Conservation (phyloP, 345 rosid species). For the Excoecaria agallocha region DNA sequence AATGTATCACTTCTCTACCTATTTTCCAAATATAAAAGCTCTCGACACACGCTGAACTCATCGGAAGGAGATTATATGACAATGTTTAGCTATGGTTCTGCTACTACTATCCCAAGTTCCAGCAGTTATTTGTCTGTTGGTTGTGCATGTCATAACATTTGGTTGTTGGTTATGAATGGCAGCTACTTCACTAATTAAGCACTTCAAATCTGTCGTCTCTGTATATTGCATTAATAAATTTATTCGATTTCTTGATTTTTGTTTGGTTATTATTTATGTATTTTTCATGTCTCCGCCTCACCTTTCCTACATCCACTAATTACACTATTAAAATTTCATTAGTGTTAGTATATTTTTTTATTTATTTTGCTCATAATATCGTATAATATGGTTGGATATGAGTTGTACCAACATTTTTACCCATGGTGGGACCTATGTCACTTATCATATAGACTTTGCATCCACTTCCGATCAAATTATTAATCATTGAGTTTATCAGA, state of each 20-base stretch:
- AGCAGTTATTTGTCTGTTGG: constrained; percentile 14
- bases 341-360: neutral
- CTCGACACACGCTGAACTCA: constrained; percentile 15
- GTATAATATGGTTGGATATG: constrained; percentile 15
- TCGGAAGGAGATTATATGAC: constrained; percentile 14
- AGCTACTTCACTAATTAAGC: constrained; percentile 50
- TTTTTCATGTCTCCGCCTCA: neutral
- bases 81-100: constrained; percentile 10
- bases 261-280: neutral
- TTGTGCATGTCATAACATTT: too few species aligned
- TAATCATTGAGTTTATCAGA: too few species aligned
- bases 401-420: constrained; percentile 17
- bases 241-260: neutral
- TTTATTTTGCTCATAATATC: neutral
- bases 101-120: constrained; percentile 10
- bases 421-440: constrained; percentile 8
- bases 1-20: constrained; percentile 37
- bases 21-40: constrained; percentile 58
- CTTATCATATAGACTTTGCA: neutral
- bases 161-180: too few species aligned
- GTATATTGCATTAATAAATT: constrained; percentile 51
- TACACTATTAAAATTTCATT: neutral
- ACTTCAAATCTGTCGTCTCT: constrained; percentile 55
- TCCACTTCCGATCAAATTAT: neutral
- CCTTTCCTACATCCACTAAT: neutral